Conservation (phyloP, 1,284 basidiomycete species). For the Sphaerobolus stellatus region DNA sequence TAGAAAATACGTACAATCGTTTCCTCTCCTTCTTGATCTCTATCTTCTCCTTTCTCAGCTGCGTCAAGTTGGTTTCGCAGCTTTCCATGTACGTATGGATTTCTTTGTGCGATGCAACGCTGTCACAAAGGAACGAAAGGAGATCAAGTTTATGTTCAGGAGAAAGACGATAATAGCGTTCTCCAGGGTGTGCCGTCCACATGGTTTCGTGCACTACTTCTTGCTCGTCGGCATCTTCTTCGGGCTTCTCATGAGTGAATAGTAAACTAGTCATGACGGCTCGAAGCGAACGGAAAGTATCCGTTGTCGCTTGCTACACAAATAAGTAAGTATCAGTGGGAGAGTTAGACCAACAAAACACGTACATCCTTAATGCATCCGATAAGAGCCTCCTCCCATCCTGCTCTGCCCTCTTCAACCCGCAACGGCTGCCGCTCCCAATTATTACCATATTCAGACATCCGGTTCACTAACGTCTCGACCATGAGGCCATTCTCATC, state of each 20-base stretch:
- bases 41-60: slow-evolving; percentile 92
- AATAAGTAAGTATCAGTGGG: slow-evolving; percentile 7
- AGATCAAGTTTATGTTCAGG: slow-evolving; percentile 82
- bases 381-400: slow-evolving; percentile 84
- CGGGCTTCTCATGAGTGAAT: slow-evolving; percentile 53
- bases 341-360: slow-evolving; percentile 20
- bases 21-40: slow-evolving; percentile 90
- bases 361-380: slow-evolving; percentile 88
- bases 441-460: slow-evolving; percentile 74
- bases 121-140: slow-evolving; percentile 84
- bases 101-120: slow-evolving; percentile 86
- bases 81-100: slow-evolving; percentile 89
- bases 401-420: slow-evolving; percentile 61
- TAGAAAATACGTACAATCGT: slow-evolving; percentile 62
- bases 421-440: slow-evolving; percentile 77
- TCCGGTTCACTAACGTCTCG: slow-evolving; percentile 56
- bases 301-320: slow-evolving; percentile 69
- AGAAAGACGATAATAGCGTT: slow-evolving; percentile 74
- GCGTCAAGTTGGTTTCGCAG: slow-evolving; percentile 86
- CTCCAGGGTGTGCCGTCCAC: slow-evolving; percentile 55
- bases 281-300: slow-evolving; percentile 73
- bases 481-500: slow-evolving; percentile 40
- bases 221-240: slow-evolving; percentile 1
- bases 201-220: slow-evolving; percentile 33
- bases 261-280: slow-evolving; percentile 75